Evolutionary conservation across 2,329 filamentous ascomycete species (phyloP), one percentile per base, ranked within the genome.

Genomic region (Arthrinium phaeospermum): DNA sequence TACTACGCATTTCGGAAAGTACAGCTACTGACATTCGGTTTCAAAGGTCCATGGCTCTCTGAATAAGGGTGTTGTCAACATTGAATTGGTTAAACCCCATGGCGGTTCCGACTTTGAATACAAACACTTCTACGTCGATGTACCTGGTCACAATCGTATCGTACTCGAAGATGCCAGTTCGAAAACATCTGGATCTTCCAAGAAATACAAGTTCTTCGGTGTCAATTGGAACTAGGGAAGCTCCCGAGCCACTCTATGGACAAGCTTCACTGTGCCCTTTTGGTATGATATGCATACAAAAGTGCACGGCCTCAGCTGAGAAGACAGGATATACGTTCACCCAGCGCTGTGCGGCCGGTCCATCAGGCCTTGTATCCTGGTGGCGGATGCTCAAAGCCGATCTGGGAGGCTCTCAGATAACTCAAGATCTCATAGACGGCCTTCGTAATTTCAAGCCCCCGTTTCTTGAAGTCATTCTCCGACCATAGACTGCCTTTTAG

Each of bases 51-150:
- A 95, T 80, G 96, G 96, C 0, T 92, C 93, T 2, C 84, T 89
- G 46, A 93, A 92, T 71, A 88, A 88, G 37, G 96, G 95, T 19
- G 86, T 91, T 0, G 95, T 94, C 8, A 87, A 91, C 75, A 84
- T 97, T 71, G 94, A 98, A 80, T 90, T 98, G 88, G 88, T 92
- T 67, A 94, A 91, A 81, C 85, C 86, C 47, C 86, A 88, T 1
- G 90, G 90, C 45, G 87, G 91, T 49, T 83, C 86, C 69, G 91
- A 94, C 53, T 95, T 91, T 79, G 89, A 93, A 77, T 98, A 98
- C 83, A 90, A 91, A 79, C 91, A 94, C 79, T 86, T 98, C 57
- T 93, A 91, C 70, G 80, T 98, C 67, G 95, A 98, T 81, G 89
- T 97, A 37, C 91, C 89, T 76, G 94, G 94, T 0, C 88, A 91